phyloP scores from a whole-genome alignment of 2,329 filamentous ascomycete species.

The Microdochium trichocladiopsis region DNA sequence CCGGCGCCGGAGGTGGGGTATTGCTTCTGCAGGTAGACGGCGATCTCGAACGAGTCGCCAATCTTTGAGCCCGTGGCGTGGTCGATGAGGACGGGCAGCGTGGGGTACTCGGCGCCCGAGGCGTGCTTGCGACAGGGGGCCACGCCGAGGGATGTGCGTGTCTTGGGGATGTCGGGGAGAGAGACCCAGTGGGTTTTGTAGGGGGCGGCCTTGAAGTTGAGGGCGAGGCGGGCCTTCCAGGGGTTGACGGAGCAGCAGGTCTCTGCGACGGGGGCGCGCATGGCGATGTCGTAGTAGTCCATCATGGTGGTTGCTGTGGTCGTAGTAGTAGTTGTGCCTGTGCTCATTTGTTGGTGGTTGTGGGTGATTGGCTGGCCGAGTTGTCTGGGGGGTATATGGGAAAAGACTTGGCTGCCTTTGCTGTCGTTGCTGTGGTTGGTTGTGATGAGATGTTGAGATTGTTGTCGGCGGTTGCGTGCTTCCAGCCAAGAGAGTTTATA shows the following conservation, averaged over 20 bases:
- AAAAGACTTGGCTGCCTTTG: too few relatives aligned
- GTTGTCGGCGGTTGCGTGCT: too few relatives aligned
- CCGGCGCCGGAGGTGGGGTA: constrained; percentile 38
- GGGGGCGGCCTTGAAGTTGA: constrained; percentile 31
- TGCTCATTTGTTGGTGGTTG: not conserved
- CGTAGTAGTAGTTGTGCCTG: not conserved
- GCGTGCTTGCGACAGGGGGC: constrained; percentile 44
- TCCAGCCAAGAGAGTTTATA: too few relatives aligned
- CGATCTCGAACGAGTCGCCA: constrained; percentile 62
- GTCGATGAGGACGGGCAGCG: constrained; percentile 51
- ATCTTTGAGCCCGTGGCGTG: constrained; percentile 28
- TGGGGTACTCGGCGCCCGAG: constrained; percentile 52
- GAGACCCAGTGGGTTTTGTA: constrained; percentile 39
- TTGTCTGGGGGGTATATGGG: too few relatives aligned
- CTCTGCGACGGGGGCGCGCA: constrained; percentile 18
- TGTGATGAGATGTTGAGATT: too few relatives aligned
- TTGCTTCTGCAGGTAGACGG: constrained; percentile 45
- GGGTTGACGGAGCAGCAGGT: constrained; percentile 19
- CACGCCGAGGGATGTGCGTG: constrained; percentile 37
- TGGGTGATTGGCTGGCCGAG: too few relatives aligned
- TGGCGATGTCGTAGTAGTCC: constrained; percentile 34
- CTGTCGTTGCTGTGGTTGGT: too few relatives aligned
- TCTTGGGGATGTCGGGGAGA: constrained; percentile 40
- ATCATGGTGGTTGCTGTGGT: constrained; percentile 9
- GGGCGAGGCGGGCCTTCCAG: constrained; percentile 24